These are phyloP conservation scores for Pulveroboletus ravenelii DNA, from an alignment of 768 basidiomycete genomes.

Conservation along the genomic window DNA sequence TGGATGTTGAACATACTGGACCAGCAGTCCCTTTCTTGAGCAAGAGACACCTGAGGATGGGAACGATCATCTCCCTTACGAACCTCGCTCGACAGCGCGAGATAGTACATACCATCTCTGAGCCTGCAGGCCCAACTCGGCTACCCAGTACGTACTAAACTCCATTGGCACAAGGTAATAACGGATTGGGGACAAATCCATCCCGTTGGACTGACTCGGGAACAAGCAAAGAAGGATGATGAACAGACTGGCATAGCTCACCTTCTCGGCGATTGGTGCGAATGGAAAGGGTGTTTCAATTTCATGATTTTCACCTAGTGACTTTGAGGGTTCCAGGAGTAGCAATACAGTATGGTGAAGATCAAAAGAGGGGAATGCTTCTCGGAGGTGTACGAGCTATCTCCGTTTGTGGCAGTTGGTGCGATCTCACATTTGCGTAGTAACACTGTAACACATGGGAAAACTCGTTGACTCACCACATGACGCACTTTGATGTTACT, in stretches of 20 bases:
- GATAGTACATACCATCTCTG: neutral
- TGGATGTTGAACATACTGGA: neutral
- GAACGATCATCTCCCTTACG: neutral
- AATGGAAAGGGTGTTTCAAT: neutral
- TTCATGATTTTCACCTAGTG: neutral
- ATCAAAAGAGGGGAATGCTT: neutral
- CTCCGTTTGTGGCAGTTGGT: neutral
- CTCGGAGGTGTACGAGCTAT: neutral
- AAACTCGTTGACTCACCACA: neutral
- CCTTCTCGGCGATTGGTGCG: conserved; percentile 1
- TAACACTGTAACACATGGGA: neutral
- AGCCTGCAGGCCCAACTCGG: neutral
- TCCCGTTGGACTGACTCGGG: neutral
- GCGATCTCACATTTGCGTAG: neutral
- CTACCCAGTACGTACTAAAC: neutral
- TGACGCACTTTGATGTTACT: too few relatives aligned
- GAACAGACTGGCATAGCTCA: neutral
- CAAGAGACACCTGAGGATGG: neutral
- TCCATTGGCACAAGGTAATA: neutral
- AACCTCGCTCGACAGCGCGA: neutral
- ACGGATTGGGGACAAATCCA: neutral
- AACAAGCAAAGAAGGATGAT: neutral
- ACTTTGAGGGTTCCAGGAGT: neutral
- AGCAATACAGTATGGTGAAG: neutral
- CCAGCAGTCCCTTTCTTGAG: too few relatives aligned